Evolutionary conservation across 768 basidiomycete genomes (phyloP).

Genomic region (Imleria badia): DNA sequence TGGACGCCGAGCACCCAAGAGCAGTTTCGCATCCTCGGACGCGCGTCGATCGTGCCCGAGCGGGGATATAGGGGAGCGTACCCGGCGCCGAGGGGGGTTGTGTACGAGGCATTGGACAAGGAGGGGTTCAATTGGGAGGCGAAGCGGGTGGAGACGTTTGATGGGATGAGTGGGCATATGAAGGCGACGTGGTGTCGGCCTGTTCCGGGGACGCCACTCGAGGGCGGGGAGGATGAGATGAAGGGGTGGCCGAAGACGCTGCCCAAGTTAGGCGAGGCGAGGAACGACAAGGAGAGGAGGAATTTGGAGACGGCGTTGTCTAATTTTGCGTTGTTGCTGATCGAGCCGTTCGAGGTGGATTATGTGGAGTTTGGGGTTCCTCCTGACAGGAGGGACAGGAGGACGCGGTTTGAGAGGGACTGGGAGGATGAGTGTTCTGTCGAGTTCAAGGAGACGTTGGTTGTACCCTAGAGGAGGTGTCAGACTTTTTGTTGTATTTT

Average conservation of each 20-base stretch:
- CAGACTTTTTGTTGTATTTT: no score
- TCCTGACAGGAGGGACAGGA: conserved; percentile 35
- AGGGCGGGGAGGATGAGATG: conserved; percentile 54
- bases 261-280: conserved; percentile 47
- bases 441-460: conserved; percentile 56
- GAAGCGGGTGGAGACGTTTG: conserved; percentile 60
- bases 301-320: no score
- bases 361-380: conserved; percentile 44
- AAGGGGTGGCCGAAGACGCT: conserved; percentile 60
- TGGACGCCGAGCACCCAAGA: conserved; percentile 67
- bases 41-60: conserved; percentile 53
- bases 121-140: conserved; percentile 57
- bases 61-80: conserved; percentile 36
- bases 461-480: conserved; percentile 53
- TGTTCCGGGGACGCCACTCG: conserved; percentile 55
- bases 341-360: conserved; percentile 59
- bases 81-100: conserved; percentile 20
- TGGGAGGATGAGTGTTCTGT: conserved; percentile 21
- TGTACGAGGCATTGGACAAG: conserved; percentile 34
- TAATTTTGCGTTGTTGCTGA: conserved; percentile 54
- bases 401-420: conserved; percentile 53
- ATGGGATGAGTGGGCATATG: conserved; percentile 57
- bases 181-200: conserved; percentile 74
- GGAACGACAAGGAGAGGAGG: conserved; percentile 42
- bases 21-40: conserved; percentile 72